These are phyloP conservation scores for Suillus discolor DNA, from an alignment of 768 basidiomycete genomes.

Conservation along the genomic window DNA sequence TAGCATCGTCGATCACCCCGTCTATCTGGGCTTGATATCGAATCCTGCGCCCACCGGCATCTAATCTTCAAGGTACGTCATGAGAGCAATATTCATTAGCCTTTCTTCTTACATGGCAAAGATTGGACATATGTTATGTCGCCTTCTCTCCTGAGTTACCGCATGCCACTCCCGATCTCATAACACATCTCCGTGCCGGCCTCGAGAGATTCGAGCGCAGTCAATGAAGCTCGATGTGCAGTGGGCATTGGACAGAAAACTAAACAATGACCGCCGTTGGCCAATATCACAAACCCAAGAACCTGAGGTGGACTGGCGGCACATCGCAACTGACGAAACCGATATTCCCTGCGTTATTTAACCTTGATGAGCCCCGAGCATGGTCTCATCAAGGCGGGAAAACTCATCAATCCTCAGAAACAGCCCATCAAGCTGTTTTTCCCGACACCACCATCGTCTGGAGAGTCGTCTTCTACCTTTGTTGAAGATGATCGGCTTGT, in stretches of 20 bases:
- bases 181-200: constrained; percentile 25
- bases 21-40: background rate
- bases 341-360: background rate
- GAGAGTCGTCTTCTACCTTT: background rate
- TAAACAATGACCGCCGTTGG: background rate
- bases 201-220: constrained; percentile 17
- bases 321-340: background rate
- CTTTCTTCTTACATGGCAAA: constrained; percentile 9
- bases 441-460: background rate
- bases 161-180: constrained; percentile 23
- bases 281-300: background rate
- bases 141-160: constrained; percentile 28
- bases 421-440: background rate
- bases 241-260: background rate
- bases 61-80: constrained; percentile 23
- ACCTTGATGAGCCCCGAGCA: background rate
- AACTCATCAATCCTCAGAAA: background rate
- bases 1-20: background rate
- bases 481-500: background rate
- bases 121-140: constrained; percentile 33
- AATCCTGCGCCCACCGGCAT: background rate
- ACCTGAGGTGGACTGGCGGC: background rate
- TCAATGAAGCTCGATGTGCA: constrained; percentile 1
- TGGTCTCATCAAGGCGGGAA: background rate
- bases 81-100: background rate